Conservation (phyloP, 495 filamentous ascomycete genomes). For the Hyaloscypha finlandica region DNA sequence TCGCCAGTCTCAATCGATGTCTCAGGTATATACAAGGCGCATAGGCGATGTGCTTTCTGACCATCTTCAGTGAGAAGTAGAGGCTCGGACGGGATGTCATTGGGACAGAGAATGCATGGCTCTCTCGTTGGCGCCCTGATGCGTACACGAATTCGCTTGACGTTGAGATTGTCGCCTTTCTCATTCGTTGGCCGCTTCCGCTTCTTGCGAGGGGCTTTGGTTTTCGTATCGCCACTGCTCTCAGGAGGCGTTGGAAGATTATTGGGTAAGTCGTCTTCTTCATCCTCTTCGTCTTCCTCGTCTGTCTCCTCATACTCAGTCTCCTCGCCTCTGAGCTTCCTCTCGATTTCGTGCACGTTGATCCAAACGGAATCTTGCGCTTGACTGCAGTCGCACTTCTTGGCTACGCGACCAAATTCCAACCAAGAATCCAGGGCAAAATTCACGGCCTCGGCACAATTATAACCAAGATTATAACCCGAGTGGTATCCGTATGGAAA, state of each 20-base stretch:
- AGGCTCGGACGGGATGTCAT: conserved; percentile 82
- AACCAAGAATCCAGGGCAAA: conserved; percentile 95
- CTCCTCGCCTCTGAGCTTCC: conserved; percentile 87
- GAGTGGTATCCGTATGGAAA: conserved; percentile 99
- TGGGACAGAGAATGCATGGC: conserved; percentile 94
- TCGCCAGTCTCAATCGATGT: conserved; percentile 79
- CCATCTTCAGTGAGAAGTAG: conserved; percentile 87
- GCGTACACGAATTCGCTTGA: conserved; percentile 71
- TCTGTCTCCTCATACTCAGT: conserved; percentile 89
- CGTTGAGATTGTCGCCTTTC: conserved; percentile 36
- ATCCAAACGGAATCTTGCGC: conserved; percentile 96
- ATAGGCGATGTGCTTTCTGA: conserved; percentile 83
- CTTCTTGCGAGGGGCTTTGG: conserved; percentile 39
- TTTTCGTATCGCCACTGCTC: conserved; percentile 45
- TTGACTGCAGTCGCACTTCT: conserved; percentile 90
- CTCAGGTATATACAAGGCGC: conserved; percentile 88
- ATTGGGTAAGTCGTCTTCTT: conserved; percentile 61
- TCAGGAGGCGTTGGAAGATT: conserved; percentile 80
- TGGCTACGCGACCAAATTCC: conserved; percentile 92
- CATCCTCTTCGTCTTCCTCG: conserved; percentile 73
- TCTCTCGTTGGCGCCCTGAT: conserved; percentile 70
- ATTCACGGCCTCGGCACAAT: conserved; percentile 98
- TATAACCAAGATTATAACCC: conserved; percentile 97
- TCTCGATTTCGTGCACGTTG: conserved; percentile 90
- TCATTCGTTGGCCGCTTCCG: conserved; percentile 50